phyloP scores from a whole-genome alignment of 75 land plant species.

The Sequoiadendron giganteum region DNA sequence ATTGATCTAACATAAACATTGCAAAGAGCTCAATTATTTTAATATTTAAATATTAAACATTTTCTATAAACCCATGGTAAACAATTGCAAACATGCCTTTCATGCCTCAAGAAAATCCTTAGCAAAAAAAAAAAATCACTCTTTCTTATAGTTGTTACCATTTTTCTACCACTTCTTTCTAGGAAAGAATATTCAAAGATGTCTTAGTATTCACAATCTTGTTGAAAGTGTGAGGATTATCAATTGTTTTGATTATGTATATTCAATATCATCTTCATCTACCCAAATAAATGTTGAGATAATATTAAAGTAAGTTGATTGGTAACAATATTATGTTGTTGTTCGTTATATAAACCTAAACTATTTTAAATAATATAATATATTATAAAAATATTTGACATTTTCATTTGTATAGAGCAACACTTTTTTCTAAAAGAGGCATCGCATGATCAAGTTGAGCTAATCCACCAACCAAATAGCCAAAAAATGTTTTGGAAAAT shows the following conservation, averaged over 20 bases:
- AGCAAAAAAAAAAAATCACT: no score
- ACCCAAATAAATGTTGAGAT: no score
- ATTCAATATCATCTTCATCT: constrained; percentile 41
- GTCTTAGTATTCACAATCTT: constrained; percentile 49
- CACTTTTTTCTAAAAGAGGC: constrained; percentile 31
- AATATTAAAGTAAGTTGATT: no score
- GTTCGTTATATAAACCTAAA: no score
- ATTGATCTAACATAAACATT: not conserved
- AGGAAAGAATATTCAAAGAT: constrained; percentile 41
- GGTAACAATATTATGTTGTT: no score
- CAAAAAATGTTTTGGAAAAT: constrained; percentile 36
- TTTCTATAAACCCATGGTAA: not conserved
- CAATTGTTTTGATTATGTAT: constrained; percentile 46
- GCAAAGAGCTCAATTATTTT: not conserved
- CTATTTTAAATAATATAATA: no score
- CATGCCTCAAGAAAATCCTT: constrained; percentile 21
- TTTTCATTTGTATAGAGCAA: constrained; percentile 29
- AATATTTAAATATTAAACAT: not conserved
- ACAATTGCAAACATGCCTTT: not conserved
- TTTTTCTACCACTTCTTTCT: constrained; percentile 39
- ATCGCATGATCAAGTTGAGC: constrained; percentile 20
- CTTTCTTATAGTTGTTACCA: constrained; percentile 54
- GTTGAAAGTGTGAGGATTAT: constrained; percentile 52
- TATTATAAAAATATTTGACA: not conserved
- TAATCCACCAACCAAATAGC: constrained; percentile 33